phyloP scores from a whole-genome alignment of 257 asterid species.

The Nicotiana tomentosiformis region DNA sequence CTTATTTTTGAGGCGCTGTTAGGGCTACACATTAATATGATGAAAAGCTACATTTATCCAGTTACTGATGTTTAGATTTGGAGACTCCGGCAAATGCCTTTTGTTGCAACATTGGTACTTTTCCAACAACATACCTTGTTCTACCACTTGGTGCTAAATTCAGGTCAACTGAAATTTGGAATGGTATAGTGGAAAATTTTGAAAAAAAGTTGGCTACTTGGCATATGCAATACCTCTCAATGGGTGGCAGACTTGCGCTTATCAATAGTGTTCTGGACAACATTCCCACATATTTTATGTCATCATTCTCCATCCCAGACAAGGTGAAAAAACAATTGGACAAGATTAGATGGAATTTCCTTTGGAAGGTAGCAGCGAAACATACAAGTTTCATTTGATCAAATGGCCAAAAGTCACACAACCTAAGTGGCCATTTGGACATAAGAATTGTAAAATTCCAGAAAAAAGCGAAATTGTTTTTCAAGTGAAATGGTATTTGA shows the following conservation, averaged over 20 bases:
- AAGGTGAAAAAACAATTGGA: not conserved
- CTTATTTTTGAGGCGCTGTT: not conserved
- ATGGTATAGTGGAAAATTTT: not conserved
- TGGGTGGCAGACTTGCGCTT: not conserved
- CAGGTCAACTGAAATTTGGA: not conserved
- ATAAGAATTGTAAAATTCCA: no score
- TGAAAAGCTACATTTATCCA: not conserved
- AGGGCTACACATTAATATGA: not conserved
- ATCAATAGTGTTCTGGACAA: not conserved
- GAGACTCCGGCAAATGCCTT: no score
- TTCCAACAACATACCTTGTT: not conserved
- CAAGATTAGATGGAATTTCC: not conserved
- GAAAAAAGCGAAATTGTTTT: no score
- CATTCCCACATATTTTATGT: not conserved
- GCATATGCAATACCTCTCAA: not conserved
- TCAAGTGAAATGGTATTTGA: no score
- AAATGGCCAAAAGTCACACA: not conserved
- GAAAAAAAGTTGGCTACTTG: not conserved
- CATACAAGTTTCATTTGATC: not conserved
- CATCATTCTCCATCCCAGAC: not conserved
- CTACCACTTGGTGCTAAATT: not conserved
- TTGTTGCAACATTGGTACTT: not conserved
- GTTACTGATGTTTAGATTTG: no score
- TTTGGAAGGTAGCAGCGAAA: not conserved
- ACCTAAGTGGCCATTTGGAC: not conserved